A percentile compares a stretch with the other conserved stretches of the same genome.
phyloP scores from a whole-genome alignment of 2,329 filamentous ascomycete genomes.

The Thelonectria rubi region DNA sequence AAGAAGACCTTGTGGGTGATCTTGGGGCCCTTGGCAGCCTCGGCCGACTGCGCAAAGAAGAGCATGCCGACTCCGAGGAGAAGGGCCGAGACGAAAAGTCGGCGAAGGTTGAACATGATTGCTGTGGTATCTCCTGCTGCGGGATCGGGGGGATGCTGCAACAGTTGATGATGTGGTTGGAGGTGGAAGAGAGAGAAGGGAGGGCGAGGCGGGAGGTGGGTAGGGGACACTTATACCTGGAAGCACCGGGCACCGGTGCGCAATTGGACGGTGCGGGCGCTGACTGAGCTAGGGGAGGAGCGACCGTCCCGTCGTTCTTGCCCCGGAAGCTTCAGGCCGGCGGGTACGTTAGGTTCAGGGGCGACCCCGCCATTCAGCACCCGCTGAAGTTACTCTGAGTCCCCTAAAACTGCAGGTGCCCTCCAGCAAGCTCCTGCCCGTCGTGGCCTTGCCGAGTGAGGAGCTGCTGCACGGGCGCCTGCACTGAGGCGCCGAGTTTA shows the following conservation, averaged over 20 bases:
- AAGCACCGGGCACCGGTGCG: constrained; percentile 31
- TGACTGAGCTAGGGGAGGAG: constrained; percentile 16
- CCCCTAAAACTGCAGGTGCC: constrained; percentile 12
- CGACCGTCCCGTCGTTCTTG: neutral
- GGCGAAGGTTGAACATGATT: constrained; percentile 79
- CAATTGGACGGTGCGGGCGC: constrained; percentile 31
- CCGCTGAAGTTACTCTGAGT: constrained; percentile 13
- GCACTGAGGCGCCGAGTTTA: constrained; percentile 28
- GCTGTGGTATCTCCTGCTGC: constrained; percentile 30
- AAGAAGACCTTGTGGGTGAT: constrained; percentile 97
- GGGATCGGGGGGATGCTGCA: constrained; percentile 21
- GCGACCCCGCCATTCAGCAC: constrained; percentile 17
- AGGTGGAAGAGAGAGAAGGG: constrained; percentile 19
- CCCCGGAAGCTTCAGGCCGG: constrained; percentile 35
- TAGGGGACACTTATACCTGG: constrained; percentile 41
- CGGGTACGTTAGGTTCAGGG: constrained; percentile 35
- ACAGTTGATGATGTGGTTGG: constrained; percentile 28
- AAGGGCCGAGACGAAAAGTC: constrained; percentile 75
- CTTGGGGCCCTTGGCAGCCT: constrained; percentile 87
- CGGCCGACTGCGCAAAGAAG: constrained; percentile 77
- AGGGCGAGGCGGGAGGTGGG: constrained; percentile 28
- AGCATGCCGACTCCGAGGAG: constrained; percentile 79
- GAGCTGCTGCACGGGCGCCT: neutral
- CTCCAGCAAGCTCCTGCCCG: neutral
- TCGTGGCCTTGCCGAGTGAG: too few species aligned